These are phyloP conservation scores for Phanerochaete carnosa DNA, from an alignment of 768 basidiomycete genomes.

Conservation along the genomic window DNA sequence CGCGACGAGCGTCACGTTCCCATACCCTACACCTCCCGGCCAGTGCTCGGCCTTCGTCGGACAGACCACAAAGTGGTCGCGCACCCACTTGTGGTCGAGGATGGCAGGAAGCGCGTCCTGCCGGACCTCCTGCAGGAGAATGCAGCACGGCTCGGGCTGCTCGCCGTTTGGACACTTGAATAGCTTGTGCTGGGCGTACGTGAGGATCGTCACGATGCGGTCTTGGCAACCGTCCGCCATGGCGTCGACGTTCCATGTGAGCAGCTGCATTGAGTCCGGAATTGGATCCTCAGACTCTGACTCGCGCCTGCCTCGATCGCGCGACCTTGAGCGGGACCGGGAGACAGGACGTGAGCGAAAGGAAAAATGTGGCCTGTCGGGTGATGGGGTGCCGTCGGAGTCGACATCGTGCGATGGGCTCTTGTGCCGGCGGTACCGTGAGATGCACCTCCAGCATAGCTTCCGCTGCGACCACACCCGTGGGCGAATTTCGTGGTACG, in stretches of 20 bases:
- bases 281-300: conserved; percentile 8
- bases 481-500: not conserved
- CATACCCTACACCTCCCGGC: conserved; percentile 49
- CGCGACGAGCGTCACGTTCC: conserved; percentile 70
- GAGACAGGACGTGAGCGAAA: not conserved
- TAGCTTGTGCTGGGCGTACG: conserved; percentile 52
- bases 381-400: not conserved
- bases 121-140: conserved; percentile 71
- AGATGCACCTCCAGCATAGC: conserved; percentile 1
- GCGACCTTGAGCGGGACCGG: not conserved
- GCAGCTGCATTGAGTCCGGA: conserved; percentile 47
- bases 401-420: not conserved
- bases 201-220: conserved; percentile 47
- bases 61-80: conserved; percentile 52
- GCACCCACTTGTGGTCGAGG: conserved; percentile 60
- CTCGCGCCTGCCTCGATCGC: not conserved
- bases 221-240: conserved; percentile 30
- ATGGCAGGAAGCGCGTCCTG: conserved; percentile 41
- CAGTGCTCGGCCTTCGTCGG: conserved; percentile 55
- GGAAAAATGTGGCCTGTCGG: not conserved
- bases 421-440: not conserved
- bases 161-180: conserved; percentile 40
- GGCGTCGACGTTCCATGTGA: conserved; percentile 76
- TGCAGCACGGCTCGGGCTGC: conserved; percentile 54
- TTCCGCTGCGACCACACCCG: not conserved